Evolutionary conservation across 148 eudicot genomes (phyloP), one percentile per base, ranked within the genome.

Genomic region (Spergularia bocconei): DNA sequence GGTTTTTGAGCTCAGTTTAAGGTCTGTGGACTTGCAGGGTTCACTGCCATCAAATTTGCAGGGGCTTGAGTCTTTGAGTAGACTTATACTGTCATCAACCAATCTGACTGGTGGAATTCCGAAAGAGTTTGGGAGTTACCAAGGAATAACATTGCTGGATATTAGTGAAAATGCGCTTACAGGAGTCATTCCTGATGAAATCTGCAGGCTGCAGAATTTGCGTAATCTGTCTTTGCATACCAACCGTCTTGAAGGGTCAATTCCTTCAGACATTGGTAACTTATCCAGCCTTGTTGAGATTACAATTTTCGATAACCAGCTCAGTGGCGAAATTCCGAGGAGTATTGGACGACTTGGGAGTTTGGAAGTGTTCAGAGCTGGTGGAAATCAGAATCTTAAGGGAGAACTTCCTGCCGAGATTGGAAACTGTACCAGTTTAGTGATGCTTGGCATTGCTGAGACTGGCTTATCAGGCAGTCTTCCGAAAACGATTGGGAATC

Each of bases 301-400:
- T 0, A 83, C 83, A 5, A 64, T 96, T 63, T 96, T 83, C 50
- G 99, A 96, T 53, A 96, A 96, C 67, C 89, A 90, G 63, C 74
- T 96, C 13, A 77, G 85, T 23, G 97, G 98, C 0, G 89, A 83
- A 58, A 85, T 96, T 63, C 99, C 99, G 4, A 82, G 57, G 68
- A 86, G 90, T 57, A 84, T 96, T 2, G 99, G 98, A 14, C 75
- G 70, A 5, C 73, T 96, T 85, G 70, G 60, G 58, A 88, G 79
- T 10, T 76, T 96, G 65, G 82, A 92, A 77, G 72, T 77, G 51
- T 81, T 92, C 56, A 78, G 99, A 44, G 98, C 94, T 7, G 99
- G 99, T n/a, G 99, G 99, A 57, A 96, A 96, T 65, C 84, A 83
- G 57, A 91, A 96, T 87, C 88, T 96, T 25, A 84, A 82, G 60